Conservation (phyloP, 495 filamentous ascomycete species). For the Bathelium albidoporum region DNA sequence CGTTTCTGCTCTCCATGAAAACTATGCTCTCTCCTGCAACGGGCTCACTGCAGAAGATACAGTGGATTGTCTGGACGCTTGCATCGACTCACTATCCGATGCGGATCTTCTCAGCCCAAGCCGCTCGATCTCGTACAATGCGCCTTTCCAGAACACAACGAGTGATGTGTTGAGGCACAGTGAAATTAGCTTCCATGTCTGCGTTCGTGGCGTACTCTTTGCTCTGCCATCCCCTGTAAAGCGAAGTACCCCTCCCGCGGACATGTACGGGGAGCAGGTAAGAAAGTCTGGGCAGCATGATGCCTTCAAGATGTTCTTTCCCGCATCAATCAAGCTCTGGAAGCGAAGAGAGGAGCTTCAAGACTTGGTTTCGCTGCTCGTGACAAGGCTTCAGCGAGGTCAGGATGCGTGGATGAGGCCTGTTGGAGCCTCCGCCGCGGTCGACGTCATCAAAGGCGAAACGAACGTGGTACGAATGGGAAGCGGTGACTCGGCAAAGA, state of each 20-base stretch:
- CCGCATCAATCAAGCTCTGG: slow-evolving; percentile 67
- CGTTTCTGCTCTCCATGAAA: slow-evolving; percentile 87
- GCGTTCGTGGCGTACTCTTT: slow-evolving; percentile 72
- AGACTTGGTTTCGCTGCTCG: slow-evolving; percentile 54
- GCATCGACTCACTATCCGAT: slow-evolving; percentile 77
- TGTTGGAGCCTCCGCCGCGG: neutral
- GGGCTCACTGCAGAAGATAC: slow-evolving; percentile 46
- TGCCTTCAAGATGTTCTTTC: slow-evolving; percentile 79
- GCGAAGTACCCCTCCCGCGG: slow-evolving; percentile 37
- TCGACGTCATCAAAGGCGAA: slow-evolving; percentile 6
- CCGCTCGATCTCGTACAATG: slow-evolving; percentile 33
- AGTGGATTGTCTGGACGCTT: slow-evolving; percentile 59
- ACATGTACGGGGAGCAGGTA: slow-evolving; percentile 21
- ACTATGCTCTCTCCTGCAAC: slow-evolving; percentile 77
- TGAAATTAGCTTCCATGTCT: slow-evolving; percentile 83
- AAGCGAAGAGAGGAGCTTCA: slow-evolving; percentile 67
- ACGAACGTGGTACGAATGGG: slow-evolving; percentile 27
- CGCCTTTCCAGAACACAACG: slow-evolving; percentile 37
- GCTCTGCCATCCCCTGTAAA: slow-evolving; percentile 77
- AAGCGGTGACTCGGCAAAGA: slow-evolving; percentile 51
- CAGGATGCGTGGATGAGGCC: neutral
- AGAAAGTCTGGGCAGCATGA: slow-evolving; percentile 34
- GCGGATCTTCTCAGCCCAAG: slow-evolving; percentile 64
- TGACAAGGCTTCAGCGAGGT: neutral
- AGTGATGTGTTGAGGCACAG: slow-evolving; percentile 75